phyloP scores from a whole-genome alignment of 2,329 filamentous ascomycete genomes.

The Aspergillus sp. region DNA sequence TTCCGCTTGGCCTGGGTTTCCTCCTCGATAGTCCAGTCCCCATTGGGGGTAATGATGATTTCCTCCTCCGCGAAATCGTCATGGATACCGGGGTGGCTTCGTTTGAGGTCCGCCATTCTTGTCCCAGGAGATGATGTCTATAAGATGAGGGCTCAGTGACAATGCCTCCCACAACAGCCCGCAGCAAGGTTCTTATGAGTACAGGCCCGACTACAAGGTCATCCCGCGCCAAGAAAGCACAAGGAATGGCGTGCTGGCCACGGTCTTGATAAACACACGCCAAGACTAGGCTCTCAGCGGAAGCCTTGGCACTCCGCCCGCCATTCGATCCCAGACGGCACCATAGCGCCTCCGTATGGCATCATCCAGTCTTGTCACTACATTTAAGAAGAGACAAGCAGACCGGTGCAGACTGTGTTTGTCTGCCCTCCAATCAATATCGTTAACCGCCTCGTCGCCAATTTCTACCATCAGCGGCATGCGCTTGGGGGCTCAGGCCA shows the following conservation, averaged over 20 bases:
- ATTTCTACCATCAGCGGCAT: too few relatives aligned
- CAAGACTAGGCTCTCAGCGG: neutral
- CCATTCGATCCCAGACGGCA: constrained; percentile 3
- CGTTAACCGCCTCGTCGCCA: too few relatives aligned
- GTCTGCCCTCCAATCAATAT: neutral
- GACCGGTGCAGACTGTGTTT: neutral
- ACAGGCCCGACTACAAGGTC: neutral
- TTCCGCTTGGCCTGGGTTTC: constrained; percentile 10
- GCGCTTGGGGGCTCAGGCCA: too few relatives aligned
- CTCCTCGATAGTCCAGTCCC: constrained; percentile 8
- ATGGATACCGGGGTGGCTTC: neutral
- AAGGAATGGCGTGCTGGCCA: neutral
- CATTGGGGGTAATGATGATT: neutral
- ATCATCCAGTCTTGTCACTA: neutral
- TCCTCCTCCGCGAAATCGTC: neutral
- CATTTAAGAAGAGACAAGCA: neutral
- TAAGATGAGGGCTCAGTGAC: neutral
- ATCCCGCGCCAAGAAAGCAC: neutral
- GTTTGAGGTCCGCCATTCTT: constrained; percentile 7
- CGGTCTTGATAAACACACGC: neutral
- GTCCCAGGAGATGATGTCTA: neutral
- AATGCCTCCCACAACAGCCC: too few relatives aligned
- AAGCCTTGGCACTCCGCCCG: neutral
- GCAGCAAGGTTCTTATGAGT: neutral
- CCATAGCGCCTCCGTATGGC: constrained; percentile 9